Evolutionary conservation across 1,284 basidiomycete species (phyloP), one percentile per base, ranked within the genome.

Genomic region (Golubevia pallescens): DNA sequence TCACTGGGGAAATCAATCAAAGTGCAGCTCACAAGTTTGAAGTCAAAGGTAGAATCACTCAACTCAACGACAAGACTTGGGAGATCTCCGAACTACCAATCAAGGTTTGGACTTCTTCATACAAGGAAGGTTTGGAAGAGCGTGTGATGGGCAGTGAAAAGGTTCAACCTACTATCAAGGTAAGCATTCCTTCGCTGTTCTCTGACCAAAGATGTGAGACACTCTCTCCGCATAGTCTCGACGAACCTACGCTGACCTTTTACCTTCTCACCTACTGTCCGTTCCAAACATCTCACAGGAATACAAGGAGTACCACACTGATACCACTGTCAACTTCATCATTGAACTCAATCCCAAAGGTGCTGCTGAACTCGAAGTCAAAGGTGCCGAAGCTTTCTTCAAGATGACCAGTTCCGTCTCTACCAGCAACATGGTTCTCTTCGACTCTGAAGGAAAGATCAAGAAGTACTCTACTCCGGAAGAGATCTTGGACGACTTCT

Each of bases 231-330:
- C 42, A 13, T 48, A 10, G 8, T 48, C 42, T 48, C 42, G 42
- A 48, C 1, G 42, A 10, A 14, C 2, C 42, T 48, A 57, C 32
- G n/a, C 55, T 57, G 55, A 57, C 55, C n/a, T n/a, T 24, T 57
- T 19, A 13, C 55, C 3, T 48, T 48, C 42, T 16, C 16, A 13
- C 16, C 8, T 48, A 48, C 42, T 48, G 42, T 48, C 42, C 42
- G 8, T 48, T 24, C 16, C n/a, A 34, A 10, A 48, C 24, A 20
- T 62, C 4, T 20, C 28, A 20, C 1, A 23, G 63, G 82, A 85
- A 62, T 85, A 84, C 75, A 84, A 82, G 56, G 82, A 85, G 69
- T 84, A 85, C 65, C 81, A 84, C 65, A 82, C 82, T 38, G 81
- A 85, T 63, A 76, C 74, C 10, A 79, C 75, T 8, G 82, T 85